Base-by-base conservation (phyloP, 306 rosid species). In the Gleditsia sinensis region DNA sequence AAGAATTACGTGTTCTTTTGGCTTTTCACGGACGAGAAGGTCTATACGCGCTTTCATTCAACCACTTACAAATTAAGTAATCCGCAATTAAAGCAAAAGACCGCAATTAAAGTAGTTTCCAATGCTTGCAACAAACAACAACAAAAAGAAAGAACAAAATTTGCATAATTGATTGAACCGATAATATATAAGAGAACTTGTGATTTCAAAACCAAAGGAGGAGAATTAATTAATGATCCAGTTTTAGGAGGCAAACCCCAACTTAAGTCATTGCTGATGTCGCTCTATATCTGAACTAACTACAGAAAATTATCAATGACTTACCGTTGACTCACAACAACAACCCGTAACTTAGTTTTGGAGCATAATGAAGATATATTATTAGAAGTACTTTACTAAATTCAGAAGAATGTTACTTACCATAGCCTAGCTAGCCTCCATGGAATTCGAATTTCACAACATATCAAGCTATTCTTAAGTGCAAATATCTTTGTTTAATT, bases 21-120 rank as follows among this genome's bases (percentile, higher is more conserved):
- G 43, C 57, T 37, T 64, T 74, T 74, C 61, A 4, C 71, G 56
- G 58, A 64, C 5, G 55, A 39, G 33, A 65, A 28, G 73, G 66
- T 51, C 37, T 12, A 17, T 65, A 9, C 79, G 17, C 73, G 46
- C 72, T 75, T 37, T 54, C 67, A 27, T 37, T 54, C 67, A 27
- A 40, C 65, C 34, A 51, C 72, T 75, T 24, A 19, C 25, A 28
- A 65, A n/a, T n/a, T n/a, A n/a, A 75, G 72, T 30, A 65, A 40
- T 27, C 2, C 14, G 17, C 23, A 75, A 59, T 54, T 25, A 7
- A 37, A 37, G 42, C 12, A 37, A 37, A n/a, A 7, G 12, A 10
- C 42, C 10, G 42, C 12, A 25, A 61, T 32, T 33, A 34, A 65
- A 49, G 3, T 48, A 21, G n/a, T 23, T 42, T 28, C 13, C 7